A percentile compares a stretch with the other conserved stretches of the same genome.
These are phyloP conservation scores for Friedmanniomyces simplex DNA, from an alignment of 495 filamentous ascomycete species.

Conservation along the genomic window DNA sequence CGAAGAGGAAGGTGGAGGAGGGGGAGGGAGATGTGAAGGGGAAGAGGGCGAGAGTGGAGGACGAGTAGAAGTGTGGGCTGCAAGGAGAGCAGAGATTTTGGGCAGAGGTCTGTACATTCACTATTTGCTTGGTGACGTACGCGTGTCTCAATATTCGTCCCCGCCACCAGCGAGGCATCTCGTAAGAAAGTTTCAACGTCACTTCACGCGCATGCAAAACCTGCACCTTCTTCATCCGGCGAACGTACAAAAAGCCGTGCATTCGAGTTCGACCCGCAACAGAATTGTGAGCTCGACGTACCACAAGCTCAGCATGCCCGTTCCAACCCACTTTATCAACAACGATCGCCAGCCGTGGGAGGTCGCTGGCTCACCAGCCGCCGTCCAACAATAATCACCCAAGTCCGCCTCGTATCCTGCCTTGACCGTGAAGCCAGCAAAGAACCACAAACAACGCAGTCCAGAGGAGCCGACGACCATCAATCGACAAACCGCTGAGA, in stretches of 20 bases:
- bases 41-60: slow-evolving; percentile 73
- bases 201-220: neutral
- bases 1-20: slow-evolving; percentile 72
- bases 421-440: too few relatives aligned
- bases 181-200: neutral
- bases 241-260: too few relatives aligned
- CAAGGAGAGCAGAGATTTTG: too few relatives aligned
- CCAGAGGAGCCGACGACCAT: neutral
- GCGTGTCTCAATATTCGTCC: neutral
- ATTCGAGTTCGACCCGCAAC: too few relatives aligned
- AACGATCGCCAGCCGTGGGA: too few relatives aligned
- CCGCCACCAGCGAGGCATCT: neutral
- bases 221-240: neutral
- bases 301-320: too few relatives aligned
- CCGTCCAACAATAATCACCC: too few relatives aligned
- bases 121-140: neutral
- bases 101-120: neutral
- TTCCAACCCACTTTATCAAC: too few relatives aligned
- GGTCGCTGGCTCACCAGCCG: too few relatives aligned
- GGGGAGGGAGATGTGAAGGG: slow-evolving; percentile 59
- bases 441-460: neutral
- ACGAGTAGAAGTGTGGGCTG: too few relatives aligned
- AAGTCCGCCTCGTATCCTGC: too few relatives aligned
- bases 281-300: too few relatives aligned
- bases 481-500: neutral